Evolutionary conservation across 129 eudicot species (phyloP), one percentile per base, ranked within the genome.

Genomic region (Logfia minima): DNA sequence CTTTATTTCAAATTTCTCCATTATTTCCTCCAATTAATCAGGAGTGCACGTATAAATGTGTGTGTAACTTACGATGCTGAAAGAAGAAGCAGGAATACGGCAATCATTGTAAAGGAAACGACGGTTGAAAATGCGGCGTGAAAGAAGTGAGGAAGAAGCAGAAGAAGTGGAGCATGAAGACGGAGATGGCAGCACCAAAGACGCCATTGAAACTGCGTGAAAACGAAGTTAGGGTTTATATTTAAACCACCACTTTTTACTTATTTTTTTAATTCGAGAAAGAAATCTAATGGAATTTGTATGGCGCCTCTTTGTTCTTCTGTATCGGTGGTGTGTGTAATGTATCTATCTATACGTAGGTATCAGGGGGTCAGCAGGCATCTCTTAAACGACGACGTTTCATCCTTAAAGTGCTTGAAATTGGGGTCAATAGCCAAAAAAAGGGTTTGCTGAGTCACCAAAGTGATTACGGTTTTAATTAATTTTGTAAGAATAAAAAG

Each of bases 171-270:
- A 83, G 70, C 88, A 86, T 37, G 92, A 68, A 0, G 89, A 39
- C 1, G 85, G 80, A 23, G 87, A 79, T 58, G 96, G 80, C 73
- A 80, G 37, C 55, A 82, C 71, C 35, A 86, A 72, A 59, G 92
- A 86, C 66, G 92, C 90, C 96, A 87, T 87, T 5, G 59, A 74
- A 7, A n/a, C 17, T 56, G 75, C 13, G 71, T 61, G 24, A 1
- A 45, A 45, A n/a, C 68, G 5, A 48, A 55, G 69, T 68, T 80
- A 81, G 84, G 77, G 77, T 83, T 83, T 74, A 8, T 8, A 2
- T 56, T 1, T 2, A 18, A 22, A 24, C 6, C 34, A 28, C 67
- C 26, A 59, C 29, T 52, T 62, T 16, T 51, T 61, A 35, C 56
- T 35, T 29, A 19, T 14, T 14, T 13, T 13, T 45, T 45, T 2